Conservation (phyloP, 805 yeast species). For the Hagleromyces aurorensis region DNA sequence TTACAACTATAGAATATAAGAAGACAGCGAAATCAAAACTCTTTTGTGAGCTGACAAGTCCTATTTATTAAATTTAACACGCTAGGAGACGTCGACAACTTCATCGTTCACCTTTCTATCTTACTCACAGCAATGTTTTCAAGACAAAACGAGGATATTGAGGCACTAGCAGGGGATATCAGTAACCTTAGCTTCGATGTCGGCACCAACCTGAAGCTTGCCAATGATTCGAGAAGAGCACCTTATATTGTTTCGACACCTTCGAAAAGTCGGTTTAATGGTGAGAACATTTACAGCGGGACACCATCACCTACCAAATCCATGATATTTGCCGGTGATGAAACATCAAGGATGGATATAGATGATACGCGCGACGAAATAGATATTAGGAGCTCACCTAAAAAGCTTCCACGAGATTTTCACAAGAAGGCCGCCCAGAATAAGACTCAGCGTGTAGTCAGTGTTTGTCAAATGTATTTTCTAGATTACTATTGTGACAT, state of each 20-base stretch:
- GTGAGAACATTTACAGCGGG: slow-evolving; percentile 13
- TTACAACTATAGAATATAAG: too few species aligned
- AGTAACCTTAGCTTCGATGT: slow-evolving; percentile 27
- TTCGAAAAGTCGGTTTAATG: slow-evolving; percentile 15
- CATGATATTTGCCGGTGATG: slow-evolving; percentile 20
- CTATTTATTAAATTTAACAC: too few species aligned
- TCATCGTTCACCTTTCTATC: background rate
- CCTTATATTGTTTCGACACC: too few species aligned
- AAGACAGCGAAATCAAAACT: too few species aligned
- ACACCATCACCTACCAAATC: slow-evolving; percentile 29
- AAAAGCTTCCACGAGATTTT: slow-evolving; percentile 39
- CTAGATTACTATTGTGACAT: slow-evolving; percentile 93
- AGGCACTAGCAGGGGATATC: slow-evolving; percentile 30
- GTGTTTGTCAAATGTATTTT: slow-evolving; percentile 89
- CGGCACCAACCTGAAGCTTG: slow-evolving; percentile 3
- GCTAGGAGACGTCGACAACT: too few species aligned
- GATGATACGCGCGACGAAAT: slow-evolving; percentile 23
- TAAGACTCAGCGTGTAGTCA: slow-evolving; percentile 76
- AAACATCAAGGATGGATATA: slow-evolving; percentile 29
- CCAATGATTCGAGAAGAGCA: too few species aligned
- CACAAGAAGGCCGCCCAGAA: slow-evolving; percentile 53
- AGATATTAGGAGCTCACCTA: slow-evolving; percentile 29
- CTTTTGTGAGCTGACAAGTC: too few species aligned
- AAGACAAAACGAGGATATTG: slow-evolving; percentile 26
- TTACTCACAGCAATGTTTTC: slow-evolving; percentile 14